These are phyloP conservation scores for Populus simonii DNA, from an alignment of 345 rosid genomes.

Conservation along the genomic window DNA sequence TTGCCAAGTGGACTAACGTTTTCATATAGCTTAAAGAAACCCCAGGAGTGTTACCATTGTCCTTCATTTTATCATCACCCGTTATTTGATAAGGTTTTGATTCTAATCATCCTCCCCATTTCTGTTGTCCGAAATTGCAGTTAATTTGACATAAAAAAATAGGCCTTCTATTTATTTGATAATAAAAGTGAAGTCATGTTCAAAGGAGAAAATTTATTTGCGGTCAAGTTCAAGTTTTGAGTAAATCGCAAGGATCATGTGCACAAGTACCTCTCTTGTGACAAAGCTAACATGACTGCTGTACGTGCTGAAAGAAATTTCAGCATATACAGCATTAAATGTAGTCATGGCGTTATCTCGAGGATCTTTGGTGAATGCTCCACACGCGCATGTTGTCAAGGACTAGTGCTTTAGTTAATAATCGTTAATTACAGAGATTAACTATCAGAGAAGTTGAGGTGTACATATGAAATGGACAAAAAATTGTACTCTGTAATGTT, in stretches of 20 bases:
- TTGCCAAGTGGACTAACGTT: no score
- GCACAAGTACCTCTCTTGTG: not conserved
- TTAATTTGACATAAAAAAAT: no score
- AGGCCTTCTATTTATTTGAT: no score
- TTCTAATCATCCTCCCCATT: no score
- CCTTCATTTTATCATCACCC: no score
- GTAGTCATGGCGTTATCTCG: not conserved
- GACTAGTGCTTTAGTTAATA: not conserved
- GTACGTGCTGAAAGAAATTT: not conserved
- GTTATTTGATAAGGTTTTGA: no score
- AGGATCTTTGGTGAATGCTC: not conserved
- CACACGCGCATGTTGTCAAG: not conserved
- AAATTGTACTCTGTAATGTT: not conserved
- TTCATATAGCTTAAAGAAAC: no score
- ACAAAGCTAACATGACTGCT: not conserved
- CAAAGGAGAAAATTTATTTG: not conserved
- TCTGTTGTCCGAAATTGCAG: no score
- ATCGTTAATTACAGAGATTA: not conserved
- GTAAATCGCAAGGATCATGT: not conserved
- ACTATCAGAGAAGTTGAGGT: not conserved
- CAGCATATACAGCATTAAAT: not conserved
- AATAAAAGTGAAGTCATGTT: not conserved
- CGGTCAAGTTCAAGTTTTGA: not conserved
- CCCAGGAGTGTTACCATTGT: no score
- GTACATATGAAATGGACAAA: not conserved